Conservation (phyloP, 2,329 filamentous ascomycete genomes). For the Shiraia sp. region DNA sequence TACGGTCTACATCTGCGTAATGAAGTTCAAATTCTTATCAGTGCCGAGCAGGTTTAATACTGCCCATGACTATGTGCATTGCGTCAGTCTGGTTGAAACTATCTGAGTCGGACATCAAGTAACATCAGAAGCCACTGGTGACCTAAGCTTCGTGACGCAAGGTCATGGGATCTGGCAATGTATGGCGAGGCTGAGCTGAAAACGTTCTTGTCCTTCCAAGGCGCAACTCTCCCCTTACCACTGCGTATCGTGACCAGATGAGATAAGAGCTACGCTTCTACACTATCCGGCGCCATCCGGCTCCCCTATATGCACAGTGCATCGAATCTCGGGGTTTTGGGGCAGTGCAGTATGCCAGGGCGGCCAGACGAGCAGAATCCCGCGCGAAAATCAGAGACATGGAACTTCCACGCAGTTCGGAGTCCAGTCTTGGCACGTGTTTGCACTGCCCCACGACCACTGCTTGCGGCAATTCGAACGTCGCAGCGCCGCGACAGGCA, state of each 20-base stretch:
- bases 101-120: background rate
- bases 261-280: conserved; percentile 6
- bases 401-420: conserved; percentile 17
- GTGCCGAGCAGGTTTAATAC: too few relatives aligned
- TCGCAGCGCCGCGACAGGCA: conserved; percentile 14
- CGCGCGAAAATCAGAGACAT: conserved; percentile 15
- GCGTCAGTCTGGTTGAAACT: too few relatives aligned
- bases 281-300: conserved; percentile 31
- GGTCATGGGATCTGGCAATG: background rate
- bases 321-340: too few relatives aligned
- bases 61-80: too few relatives aligned
- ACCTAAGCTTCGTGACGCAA: conserved; percentile 10
- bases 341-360: too few relatives aligned
- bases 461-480: conserved; percentile 28
- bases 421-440: conserved; percentile 19
- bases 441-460: conserved; percentile 15
- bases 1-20: too few relatives aligned
- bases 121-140: background rate
- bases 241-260: conserved; percentile 17
- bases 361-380: background rate
- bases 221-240: conserved; percentile 15
- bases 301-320: conserved; percentile 16
- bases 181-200: conserved; percentile 28
- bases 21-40: too few relatives aligned
- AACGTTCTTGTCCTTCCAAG: conserved; percentile 12